These are phyloP conservation scores for Blastomyces gilchristii DNA, from an alignment of 2,329 filamentous ascomycete genomes.

Conservation along the genomic window DNA sequence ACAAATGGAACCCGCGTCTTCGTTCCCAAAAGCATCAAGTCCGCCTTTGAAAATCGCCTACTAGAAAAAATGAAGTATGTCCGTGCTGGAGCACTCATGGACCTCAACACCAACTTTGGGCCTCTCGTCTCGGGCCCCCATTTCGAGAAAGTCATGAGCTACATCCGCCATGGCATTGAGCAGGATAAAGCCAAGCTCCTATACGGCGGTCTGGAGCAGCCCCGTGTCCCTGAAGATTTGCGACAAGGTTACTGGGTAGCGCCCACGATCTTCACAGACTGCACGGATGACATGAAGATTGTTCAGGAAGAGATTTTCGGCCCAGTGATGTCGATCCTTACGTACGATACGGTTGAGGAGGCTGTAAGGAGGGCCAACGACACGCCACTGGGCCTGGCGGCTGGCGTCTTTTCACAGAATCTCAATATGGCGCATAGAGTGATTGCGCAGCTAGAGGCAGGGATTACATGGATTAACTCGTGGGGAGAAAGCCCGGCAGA, in stretches of 20 bases:
- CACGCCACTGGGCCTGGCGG: constrained; percentile 68
- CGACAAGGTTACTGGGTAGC: constrained; percentile 68
- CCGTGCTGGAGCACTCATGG: constrained; percentile 62
- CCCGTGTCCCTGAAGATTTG: constrained; percentile 38
- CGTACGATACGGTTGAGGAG: constrained; percentile 61
- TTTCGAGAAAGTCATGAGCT: constrained; percentile 64
- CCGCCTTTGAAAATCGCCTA: constrained; percentile 57
- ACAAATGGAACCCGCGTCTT: constrained; percentile 88
- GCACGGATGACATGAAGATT: constrained; percentile 71
- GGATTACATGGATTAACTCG: constrained; percentile 86
- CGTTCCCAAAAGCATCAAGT: constrained; percentile 56
- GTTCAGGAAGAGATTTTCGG: constrained; percentile 79
- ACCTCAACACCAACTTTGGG: constrained; percentile 68
- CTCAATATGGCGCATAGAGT: constrained; percentile 64
- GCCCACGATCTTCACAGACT: constrained; percentile 78
- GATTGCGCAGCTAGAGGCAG: constrained; percentile 61
- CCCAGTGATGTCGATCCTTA: constrained; percentile 71
- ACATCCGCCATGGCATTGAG: constrained; percentile 65
- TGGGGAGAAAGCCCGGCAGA: constrained; percentile 90
- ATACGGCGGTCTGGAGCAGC: constrained; percentile 55
- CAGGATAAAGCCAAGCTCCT: constrained; percentile 64
- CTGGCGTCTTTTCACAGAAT: constrained; percentile 71
- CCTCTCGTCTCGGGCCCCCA: constrained; percentile 68
- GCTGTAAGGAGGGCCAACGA: constrained; percentile 63
- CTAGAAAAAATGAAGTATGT: constrained; percentile 60